These are phyloP conservation scores for Nakazawaea anatomiae DNA, from an alignment of 805 yeast species.

Conservation along the genomic window DNA sequence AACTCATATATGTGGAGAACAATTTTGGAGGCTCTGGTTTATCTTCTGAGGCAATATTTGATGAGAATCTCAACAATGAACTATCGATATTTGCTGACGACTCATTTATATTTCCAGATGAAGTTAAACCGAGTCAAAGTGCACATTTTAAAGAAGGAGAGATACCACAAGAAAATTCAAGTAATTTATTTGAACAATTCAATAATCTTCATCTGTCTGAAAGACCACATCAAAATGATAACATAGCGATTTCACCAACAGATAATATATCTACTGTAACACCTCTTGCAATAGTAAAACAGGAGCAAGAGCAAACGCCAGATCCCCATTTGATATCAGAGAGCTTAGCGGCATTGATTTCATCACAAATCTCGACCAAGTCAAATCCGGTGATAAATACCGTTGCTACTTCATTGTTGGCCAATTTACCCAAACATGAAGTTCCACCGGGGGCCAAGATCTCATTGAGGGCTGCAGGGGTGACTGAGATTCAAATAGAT, in stretches of 20 bases:
- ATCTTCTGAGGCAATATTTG: slow-evolving; percentile 24
- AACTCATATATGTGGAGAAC: slow-evolving; percentile 3
- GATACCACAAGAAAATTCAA: background rate
- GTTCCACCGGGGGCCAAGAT: slow-evolving; percentile 71
- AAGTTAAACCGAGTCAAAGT: slow-evolving; percentile 52
- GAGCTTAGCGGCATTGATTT: background rate
- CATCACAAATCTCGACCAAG: background rate
- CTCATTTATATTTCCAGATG: slow-evolving; percentile 74
- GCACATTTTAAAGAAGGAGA: slow-evolving; percentile 14
- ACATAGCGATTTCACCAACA: background rate
- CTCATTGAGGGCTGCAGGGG: slow-evolving; percentile 59
- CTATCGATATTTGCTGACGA: slow-evolving; percentile 81
- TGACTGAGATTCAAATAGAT: slow-evolving; percentile 63
- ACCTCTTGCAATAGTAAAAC: slow-evolving; percentile 21
- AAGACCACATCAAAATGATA: background rate
- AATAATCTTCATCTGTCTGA: background rate
- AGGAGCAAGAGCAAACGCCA: background rate
- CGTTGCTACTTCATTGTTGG: slow-evolving; percentile 9
- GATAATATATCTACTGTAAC: background rate
- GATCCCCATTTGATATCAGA: background rate
- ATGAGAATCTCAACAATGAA: slow-evolving; percentile 53
- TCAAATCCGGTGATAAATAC: background rate
- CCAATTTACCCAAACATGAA: slow-evolving; percentile 50
- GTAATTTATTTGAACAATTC: background rate
- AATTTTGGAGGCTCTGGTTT: background rate